These are phyloP conservation scores for Oemleria cerasiformis DNA, from an alignment of 306 rosid genomes.

Conservation along the genomic window DNA sequence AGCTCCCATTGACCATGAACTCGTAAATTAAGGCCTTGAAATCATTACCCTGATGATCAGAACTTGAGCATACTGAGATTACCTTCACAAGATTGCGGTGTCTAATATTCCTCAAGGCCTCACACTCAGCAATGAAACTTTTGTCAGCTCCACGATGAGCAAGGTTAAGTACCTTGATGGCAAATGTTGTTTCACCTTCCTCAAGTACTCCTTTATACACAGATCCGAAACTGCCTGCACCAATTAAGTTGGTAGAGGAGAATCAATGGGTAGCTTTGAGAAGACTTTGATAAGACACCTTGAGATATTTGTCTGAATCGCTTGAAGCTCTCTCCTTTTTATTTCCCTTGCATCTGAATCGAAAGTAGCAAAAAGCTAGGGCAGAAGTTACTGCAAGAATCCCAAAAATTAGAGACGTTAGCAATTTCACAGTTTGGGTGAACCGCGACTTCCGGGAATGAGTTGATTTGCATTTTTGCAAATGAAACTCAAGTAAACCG, in stretches of 20 bases:
- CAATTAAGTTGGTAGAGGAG: too few species aligned
- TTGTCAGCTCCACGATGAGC: constrained; percentile 34
- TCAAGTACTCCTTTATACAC: too few species aligned
- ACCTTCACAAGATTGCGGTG: constrained; percentile 48
- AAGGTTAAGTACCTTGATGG: constrained; percentile 47
- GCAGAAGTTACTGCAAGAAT: background rate
- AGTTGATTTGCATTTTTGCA: constrained; percentile 1
- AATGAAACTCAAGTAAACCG: background rate
- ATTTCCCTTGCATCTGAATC: background rate
- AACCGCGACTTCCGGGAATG: background rate
- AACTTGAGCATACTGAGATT: constrained; percentile 26
- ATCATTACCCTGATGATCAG: constrained; percentile 20
- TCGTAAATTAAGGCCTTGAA: constrained; percentile 48
- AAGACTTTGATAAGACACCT: too few species aligned
- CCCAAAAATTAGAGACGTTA: background rate
- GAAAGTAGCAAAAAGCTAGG: background rate
- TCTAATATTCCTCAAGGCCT: constrained; percentile 21
- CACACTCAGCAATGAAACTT: constrained; percentile 39
- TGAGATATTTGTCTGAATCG: background rate
- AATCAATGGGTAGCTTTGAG: too few species aligned
- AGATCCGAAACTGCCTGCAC: too few species aligned
- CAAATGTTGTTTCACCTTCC: constrained; percentile 14
- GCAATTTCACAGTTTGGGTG: background rate
- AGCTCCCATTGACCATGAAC: constrained; percentile 34
- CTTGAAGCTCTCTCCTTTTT: background rate